Evolutionary conservation across 495 filamentous ascomycete species (phyloP), one percentile per base, ranked within the genome.

Genomic region (Friedmanniomyces endolithicus): DNA sequence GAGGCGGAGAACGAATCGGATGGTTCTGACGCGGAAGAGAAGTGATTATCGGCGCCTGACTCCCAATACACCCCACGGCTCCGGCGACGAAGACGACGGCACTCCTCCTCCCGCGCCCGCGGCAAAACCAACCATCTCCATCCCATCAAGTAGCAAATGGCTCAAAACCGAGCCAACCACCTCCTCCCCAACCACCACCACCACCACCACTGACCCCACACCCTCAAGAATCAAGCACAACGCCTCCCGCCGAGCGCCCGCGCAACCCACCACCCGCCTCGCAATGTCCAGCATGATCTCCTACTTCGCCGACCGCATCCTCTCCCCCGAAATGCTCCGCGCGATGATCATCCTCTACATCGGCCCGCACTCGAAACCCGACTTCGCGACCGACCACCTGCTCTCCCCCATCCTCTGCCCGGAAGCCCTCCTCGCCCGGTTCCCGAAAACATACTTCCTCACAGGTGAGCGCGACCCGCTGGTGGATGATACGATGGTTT

Each of bases 311-410:
- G 92, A 98, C 70, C 86, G 94, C 22, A 85, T 98, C 34, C 76
- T 98, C 23, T 89, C 87, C 0, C 94, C 92, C 0, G 94, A 97
- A 67, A 94, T 98, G 88, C 95, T 97, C 85, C 84, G 92, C 49
- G 89, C 89, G 27, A 97, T 98, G 92, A 92, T 98, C 55, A 95
- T 98, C 67, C 77, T 98, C 20, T 98, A 98, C 65, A 85, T 98
- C 59, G 94, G 92, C 16, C 90, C 90, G 0, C 82, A 95, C 65
- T 84, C 89, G 70, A 82, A 88, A 1, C 92, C 92, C 8, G 88
- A 96, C 66, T 97, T 98, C 70, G 78, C 77, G 25, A 88, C 86
- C 11, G 94, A 98, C 67, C 95, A 86, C 67, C 75, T 92, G 0
- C 79, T 98, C 9, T 92, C 83, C 0, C 94, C 92, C 1, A 81